Base-by-base conservation (phyloP, 2,329 filamentous ascomycete species). In the Pseudogymnoascus sp. region DNA sequence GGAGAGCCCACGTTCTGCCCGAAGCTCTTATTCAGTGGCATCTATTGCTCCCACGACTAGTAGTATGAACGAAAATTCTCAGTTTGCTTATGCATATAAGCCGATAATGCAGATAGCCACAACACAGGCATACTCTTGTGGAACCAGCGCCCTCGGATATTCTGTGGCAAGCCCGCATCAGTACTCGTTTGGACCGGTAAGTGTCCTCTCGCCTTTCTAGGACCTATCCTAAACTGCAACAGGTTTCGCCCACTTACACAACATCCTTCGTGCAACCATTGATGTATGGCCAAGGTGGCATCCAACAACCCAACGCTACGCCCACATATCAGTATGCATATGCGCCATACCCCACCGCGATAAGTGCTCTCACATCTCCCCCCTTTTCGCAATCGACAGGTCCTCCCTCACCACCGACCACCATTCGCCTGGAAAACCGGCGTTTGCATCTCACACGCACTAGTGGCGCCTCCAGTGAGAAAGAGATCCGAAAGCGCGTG, bases 301-400 rank as follows among this genome's bases (percentile, higher is more conserved):
- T 56, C 49, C 49, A 56, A 14, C 49, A 56, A n/a, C 49, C n/a
- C 9, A 56, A 34, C 28, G 28, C n/a, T 16, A 21, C 49, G n/a
- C 49, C 49, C 49, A 34, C 49, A 56, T 56, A 56, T 56, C 49
- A 56, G 28, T 56, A 56, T 56, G 28, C 49, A 56, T 56, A 56
- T 18, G 49, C 49, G 28, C 49, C 49, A 4, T 56, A 56, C 16
- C 28, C 28, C 16, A 34, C 28, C 9, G 5, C 49, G 7, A 34
- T 28, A 14, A 56, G 49, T 21, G 49, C 28, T 14, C 2, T 56
- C 5, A 11, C 49, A 36, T 56, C 49, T 16, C 49, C 49, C 5
- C 14, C 49, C 28, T 56, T 56, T 16, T 34, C 49, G 49, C 49
- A 56, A 56, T 11, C 49, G 34, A 28, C 21, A 56, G 28, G 49